Percentiles rank a stretch among this genome's conserved stretches.
These are phyloP conservation scores for Solanum dulcamara DNA, from an alignment of 257 asterid species.

Conservation along the genomic window DNA sequence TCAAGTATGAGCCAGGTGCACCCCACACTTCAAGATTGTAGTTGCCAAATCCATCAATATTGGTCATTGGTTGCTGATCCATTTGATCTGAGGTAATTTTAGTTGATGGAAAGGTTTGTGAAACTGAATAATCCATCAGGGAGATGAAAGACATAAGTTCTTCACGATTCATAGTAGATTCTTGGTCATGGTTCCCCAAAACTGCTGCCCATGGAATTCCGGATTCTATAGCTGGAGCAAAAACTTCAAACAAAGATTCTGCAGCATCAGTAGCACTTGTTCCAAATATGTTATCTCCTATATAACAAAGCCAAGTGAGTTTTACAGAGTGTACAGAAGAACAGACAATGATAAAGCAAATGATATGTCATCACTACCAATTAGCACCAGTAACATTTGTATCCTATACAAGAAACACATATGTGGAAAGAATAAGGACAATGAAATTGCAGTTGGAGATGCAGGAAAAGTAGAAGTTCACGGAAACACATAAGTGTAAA, in stretches of 20 bases:
- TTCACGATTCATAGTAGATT: slow-evolving; percentile 85
- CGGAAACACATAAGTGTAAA: not conserved
- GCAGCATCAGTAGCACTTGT: slow-evolving; percentile 83
- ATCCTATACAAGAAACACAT: not conserved
- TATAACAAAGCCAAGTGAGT: slow-evolving; percentile 1
- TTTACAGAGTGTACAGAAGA: not conserved
- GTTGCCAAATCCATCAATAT: slow-evolving; percentile 82
- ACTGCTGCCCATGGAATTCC: slow-evolving; percentile 93
- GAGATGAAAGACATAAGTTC: slow-evolving; percentile 85
- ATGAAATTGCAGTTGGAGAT: not conserved
- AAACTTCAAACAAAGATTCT: slow-evolving; percentile 67
- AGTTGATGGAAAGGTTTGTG: slow-evolving; percentile 62
- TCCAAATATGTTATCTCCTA: slow-evolving; percentile 95
- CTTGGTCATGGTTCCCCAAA: slow-evolving; percentile 94
- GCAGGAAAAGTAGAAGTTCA: not conserved
- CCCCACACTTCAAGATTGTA: slow-evolving; percentile 66
- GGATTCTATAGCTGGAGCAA: slow-evolving; percentile 55
- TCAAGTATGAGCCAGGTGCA: slow-evolving; percentile 57
- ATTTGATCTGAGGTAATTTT: slow-evolving; percentile 15
- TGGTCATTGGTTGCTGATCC: slow-evolving; percentile 10
- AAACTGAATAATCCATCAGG: slow-evolving; percentile 85
- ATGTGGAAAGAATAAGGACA: not conserved
- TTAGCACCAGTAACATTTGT: not conserved
- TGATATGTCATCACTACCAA: not conserved
- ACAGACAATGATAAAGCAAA: not conserved